Base-by-base conservation (phyloP, 768 basidiomycete species). In the Serendipita sp. region DNA sequence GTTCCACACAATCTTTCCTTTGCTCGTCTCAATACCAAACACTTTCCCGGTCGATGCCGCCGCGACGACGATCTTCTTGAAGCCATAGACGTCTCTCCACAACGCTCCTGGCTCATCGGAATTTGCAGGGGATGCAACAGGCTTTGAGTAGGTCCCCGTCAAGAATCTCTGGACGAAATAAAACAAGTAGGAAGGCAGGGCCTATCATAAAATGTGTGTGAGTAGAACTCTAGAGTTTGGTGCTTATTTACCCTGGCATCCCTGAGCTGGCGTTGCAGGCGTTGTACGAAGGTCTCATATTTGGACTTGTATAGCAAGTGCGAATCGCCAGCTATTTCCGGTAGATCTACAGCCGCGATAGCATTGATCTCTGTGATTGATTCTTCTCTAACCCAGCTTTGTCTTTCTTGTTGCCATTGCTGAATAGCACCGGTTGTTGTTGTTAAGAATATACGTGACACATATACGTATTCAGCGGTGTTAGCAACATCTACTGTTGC, bases 361-460 rank as follows among this genome's bases (percentile, higher is more conserved):
- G 80, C 79, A 28, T 68, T 78, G 74, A 89, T 78, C 1, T 81
- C 77, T 0, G 89, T 76, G 8, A 95, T 77, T 1, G 82, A 79
- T 71, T 97, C 93, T 70, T 95, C 92, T 56, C 92, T 79, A 0
- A 80, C 81, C 91, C 91, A 95, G 34, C 80, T 77, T 34, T 83
- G 74, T 41, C 76, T 70, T 34, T 82, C 76, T 28, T 81, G 78
- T 54, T 82, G 75, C 88, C 90, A 90, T 7, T 86, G 74, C 68
- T 92, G 87, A 32, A 93, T 69, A 3, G 88, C 78, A 8, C 90
- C 91, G 1, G 86, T 85, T n/a, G 82, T 81, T 0, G 88, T 88
- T 1, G 85, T 84, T 18, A 91, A 64, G 18, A 84, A 71, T 3
- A 85, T 65, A 16, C 80, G 76, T 0, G 78, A 70, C 7, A 77